Evolutionary conservation across 169 alveolate species (phyloP).

Genomic region (Cystoisospora suis): DNA sequence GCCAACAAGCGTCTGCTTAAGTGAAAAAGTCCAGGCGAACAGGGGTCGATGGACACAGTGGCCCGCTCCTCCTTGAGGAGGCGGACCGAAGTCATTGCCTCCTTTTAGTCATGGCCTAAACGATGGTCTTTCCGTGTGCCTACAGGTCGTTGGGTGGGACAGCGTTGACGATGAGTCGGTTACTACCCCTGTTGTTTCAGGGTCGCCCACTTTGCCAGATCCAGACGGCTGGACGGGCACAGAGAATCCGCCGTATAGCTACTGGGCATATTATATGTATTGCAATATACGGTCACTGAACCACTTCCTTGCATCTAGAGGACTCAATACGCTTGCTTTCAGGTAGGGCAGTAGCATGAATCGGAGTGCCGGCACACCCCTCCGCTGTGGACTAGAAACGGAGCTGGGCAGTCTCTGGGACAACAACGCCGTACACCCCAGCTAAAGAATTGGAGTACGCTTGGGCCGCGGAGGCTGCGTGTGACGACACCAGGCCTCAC

Average conservation of each 20-base stretch:
- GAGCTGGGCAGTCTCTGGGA: too few species aligned
- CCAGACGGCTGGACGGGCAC: constrained; percentile 82
- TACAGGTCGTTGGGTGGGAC: constrained; percentile 67
- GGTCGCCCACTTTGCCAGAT: constrained; percentile 76
- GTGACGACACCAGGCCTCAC: constrained; percentile 91
- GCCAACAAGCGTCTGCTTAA: too few species aligned
- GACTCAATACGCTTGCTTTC: constrained; percentile 82
- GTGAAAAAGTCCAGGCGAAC: too few species aligned
- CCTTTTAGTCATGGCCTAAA: too few species aligned
- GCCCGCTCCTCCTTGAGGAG: too few species aligned
- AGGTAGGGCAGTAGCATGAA: constrained; percentile 76
- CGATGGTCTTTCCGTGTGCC: too few species aligned
- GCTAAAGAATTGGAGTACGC: too few species aligned
- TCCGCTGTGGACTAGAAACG: too few species aligned
- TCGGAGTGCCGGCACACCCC: too few species aligned
- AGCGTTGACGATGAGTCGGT: constrained; percentile 71
- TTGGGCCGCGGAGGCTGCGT: too few species aligned
- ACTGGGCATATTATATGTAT: constrained; percentile 91
- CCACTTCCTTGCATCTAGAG: constrained; percentile 80
- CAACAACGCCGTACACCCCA: neutral
- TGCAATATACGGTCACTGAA: constrained; percentile 87
- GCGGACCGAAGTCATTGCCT: too few species aligned
- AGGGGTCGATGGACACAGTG: too few species aligned
- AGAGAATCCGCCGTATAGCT: constrained; percentile 91
- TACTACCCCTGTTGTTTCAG: constrained; percentile 82